Evolutionary conservation across 2,329 filamentous ascomycete genomes (phyloP).

Genomic region (Trichoderma hamatum): DNA sequence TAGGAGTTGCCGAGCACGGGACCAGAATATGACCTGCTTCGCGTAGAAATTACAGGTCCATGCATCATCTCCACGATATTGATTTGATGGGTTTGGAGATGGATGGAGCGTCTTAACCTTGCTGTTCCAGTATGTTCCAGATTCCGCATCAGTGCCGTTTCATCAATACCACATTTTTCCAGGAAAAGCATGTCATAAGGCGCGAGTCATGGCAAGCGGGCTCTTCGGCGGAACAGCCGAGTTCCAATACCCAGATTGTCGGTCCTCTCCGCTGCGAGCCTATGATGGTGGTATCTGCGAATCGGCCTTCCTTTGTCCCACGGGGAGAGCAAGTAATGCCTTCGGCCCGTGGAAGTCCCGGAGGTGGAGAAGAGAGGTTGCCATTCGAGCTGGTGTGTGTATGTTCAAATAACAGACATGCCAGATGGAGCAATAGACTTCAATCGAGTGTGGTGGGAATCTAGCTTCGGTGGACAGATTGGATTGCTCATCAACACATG

Average conservation of each 20-base stretch:
- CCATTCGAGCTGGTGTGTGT: background rate
- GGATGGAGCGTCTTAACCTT: background rate
- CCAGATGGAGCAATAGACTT: background rate
- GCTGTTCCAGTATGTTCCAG: background rate
- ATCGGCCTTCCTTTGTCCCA: background rate
- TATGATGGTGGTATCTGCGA: background rate
- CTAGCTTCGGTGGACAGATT: background rate
- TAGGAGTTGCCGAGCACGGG: background rate
- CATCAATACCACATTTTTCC: background rate
- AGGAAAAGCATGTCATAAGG: background rate
- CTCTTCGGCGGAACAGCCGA: background rate
- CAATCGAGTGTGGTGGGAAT: background rate
- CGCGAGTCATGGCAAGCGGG: background rate
- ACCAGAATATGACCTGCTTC: background rate
- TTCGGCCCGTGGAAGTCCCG: background rate
- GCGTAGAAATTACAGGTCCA: background rate
- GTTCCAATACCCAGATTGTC: background rate
- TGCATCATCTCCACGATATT: background rate
- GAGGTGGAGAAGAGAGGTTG: background rate
- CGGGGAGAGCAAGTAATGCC: background rate
- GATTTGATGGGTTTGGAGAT: background rate
- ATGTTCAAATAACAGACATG: background rate
- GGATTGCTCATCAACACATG: background rate
- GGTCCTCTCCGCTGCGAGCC: background rate
- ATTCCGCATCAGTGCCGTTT: background rate